Conservation (phyloP, 305 asterid genomes). For the Plantago coronopus region DNA sequence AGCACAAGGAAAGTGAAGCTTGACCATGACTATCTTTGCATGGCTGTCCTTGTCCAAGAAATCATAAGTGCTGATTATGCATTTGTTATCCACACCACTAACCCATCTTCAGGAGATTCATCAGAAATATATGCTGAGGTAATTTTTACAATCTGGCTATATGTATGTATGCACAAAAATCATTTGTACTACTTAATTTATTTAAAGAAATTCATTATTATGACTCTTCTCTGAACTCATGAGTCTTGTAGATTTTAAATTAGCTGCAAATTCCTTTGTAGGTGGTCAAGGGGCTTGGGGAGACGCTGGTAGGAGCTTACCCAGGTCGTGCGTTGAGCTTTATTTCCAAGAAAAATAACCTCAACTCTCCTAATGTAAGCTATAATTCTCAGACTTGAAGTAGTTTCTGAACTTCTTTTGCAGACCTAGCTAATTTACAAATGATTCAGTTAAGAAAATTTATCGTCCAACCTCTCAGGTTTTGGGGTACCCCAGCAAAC, state of each 20-base stretch:
- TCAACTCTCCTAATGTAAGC: conserved; percentile 70
- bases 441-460: background rate
- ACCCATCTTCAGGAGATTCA: conserved; percentile 90
- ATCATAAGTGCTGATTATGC: conserved; percentile 97
- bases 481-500: conserved; percentile 99
- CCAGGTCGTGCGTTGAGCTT: conserved; percentile 99
- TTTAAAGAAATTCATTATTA: background rate
- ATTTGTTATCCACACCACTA: conserved; percentile 97
- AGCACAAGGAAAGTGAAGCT: conserved; percentile 96
- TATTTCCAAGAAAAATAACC: conserved; percentile 78
- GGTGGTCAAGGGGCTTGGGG: conserved; percentile 99
- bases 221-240: background rate
- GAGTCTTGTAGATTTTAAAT: background rate
- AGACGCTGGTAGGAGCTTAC: conserved; percentile 98
- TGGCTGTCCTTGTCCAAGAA: conserved; percentile 99
- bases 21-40: conserved; percentile 88
- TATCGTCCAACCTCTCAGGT: conserved; percentile 40
- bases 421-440: conserved; percentile 1
- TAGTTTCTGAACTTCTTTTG: conserved; percentile 13
- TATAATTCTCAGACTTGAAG: conserved; percentile 20
- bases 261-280: conserved; percentile 31
- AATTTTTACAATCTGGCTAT: conserved; percentile 7
- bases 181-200: background rate
- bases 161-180: background rate
- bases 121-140: conserved; percentile 98